Evolutionary conservation across 1,284 basidiomycete genomes (phyloP), one percentile per base, ranked within the genome.

Genomic region (Ceratobasidium theobromae): DNA sequence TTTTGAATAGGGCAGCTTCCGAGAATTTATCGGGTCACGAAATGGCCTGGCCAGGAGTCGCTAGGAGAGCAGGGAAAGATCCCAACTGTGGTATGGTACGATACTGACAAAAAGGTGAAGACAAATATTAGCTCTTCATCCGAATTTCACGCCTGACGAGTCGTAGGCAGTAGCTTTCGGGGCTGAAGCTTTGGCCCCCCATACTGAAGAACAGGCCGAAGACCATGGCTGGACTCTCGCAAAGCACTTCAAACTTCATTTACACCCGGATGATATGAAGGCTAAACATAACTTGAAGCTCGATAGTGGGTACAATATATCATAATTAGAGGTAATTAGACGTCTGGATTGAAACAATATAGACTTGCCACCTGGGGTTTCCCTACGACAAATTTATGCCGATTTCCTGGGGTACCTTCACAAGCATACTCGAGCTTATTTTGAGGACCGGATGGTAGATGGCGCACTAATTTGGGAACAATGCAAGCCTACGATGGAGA

Each of bases 21-120:
- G 32, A 12, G 9, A 3, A 35, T 65, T 8, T 53, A 65, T 18
- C 64, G 58, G 2, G 66, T 69, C n/a, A 45, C 33, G 14, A 41
- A 65, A 35, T 69, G 68, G 68, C 68, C 68, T 12, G 66, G 60
- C 2, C 68, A 67, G 43, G 60, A 58, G 33, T 49, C 53, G 2
- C 53, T 48, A 30, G 14, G 30, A 18, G 40, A 53, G n/a, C 53
- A 67, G 23, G 38, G 51, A 18, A 69, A 69, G 18, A 65, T 69
- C 3, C 68, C 68, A 21, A 69, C 60, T 11, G 8, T 68, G 5
- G 54, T 69, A 1, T 67, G 60, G 57, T 69, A 69, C 27, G 53
- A 68, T 51, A 40, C 43, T 8, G 27, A 25, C 18, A 54, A 45
- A 18, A 48, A 60, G 58, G 67, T 68, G 40, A 6, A 4, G 25